Base-by-base conservation (phyloP, 176 grass and related monocot genomes). In the Bolboschoenus planiculmis region DNA sequence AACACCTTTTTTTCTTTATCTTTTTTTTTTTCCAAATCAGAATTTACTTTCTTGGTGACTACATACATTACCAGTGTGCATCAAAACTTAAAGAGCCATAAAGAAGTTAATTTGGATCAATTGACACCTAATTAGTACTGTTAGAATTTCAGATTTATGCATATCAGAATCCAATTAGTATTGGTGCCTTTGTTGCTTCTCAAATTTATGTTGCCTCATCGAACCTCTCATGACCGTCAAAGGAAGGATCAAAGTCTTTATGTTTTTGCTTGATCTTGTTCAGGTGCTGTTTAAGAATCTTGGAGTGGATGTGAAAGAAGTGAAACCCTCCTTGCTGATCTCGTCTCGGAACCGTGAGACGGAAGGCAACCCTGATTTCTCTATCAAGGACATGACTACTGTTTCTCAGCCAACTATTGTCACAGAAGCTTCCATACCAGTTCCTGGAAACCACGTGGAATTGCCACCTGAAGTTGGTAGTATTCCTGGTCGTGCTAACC, bases 281-380 rank as follows among this genome's bases (percentile, higher is more conserved):
- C 56, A 97, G 95, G 95, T 97, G 40, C 89, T 97, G 83, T 97
- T 94, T 86, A 97, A 97, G 83, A 97, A 97, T 62, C 90, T 97
- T 89, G 85, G 95, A 56, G 90, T 94, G 46, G 92, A 94, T 86
- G 86, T 94, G 88, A 97, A 93, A 88, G 95, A 97, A 89, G 95
- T 94, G 84, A 97, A 97, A 83, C 92, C 95, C 66, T 85, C 90
- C 72, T 86, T 85, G 37, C 92, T 97, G 84, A 87, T 97, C 48
- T 94, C 92, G 90, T 90, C 92, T 71, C 82, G 88, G 79, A 47
- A 61, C 80, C 95, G 92, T 34, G 87, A 97, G 85, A 51, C 91
- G 66, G 92, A 92, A 50, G 92, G 92, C 57, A 97, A 97, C 86
- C 95, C 95, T 23, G 95, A 97, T 88, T 97, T 97, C 91, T 94